phyloP scores from a whole-genome alignment of 2,329 filamentous ascomycete species.

The Graphiopsis chlorocephala region DNA sequence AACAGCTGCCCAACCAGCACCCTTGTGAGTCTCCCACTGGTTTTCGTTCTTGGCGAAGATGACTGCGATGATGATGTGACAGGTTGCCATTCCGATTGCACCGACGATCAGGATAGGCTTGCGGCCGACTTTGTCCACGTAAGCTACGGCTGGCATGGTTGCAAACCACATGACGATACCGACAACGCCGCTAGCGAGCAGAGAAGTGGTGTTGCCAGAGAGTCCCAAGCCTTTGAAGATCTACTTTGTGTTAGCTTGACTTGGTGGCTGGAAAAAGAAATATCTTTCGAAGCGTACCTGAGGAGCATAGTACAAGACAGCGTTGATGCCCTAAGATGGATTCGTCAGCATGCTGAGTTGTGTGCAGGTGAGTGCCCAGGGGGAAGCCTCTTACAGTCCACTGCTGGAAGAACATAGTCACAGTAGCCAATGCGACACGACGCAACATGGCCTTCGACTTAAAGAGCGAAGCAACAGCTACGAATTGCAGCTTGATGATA shows the following conservation, averaged over 20 bases:
- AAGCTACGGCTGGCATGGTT: constrained; percentile 65
- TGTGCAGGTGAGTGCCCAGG: too few species aligned
- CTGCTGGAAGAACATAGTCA: constrained; percentile 50
- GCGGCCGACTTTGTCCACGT: constrained; percentile 57
- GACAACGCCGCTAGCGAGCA: constrained; percentile 69
- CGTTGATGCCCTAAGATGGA: constrained; percentile 37
- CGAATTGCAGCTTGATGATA: constrained; percentile 63
- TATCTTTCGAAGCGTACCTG: constrained; percentile 20
- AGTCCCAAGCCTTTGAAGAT: constrained; percentile 50
- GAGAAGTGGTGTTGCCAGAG: constrained; percentile 47
- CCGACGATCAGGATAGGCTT: constrained; percentile 40
- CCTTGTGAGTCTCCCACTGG: constrained; percentile 55
- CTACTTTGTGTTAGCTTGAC: background rate
- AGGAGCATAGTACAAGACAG: constrained; percentile 49
- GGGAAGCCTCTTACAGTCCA: constrained; percentile 39
- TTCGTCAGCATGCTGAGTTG: background rate
- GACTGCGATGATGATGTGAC: constrained; percentile 55
- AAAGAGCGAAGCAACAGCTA: constrained; percentile 65
- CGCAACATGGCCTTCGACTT: constrained; percentile 64
- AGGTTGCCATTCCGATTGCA: constrained; percentile 39
- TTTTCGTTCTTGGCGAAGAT: constrained; percentile 65
- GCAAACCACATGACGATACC: constrained; percentile 68
- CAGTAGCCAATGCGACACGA: constrained; percentile 58
- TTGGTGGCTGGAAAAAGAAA: too few species aligned
- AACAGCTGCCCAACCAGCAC: constrained; percentile 68